Conservation (phyloP, 164 flowering plant species). For the Vitis riparia region DNA sequence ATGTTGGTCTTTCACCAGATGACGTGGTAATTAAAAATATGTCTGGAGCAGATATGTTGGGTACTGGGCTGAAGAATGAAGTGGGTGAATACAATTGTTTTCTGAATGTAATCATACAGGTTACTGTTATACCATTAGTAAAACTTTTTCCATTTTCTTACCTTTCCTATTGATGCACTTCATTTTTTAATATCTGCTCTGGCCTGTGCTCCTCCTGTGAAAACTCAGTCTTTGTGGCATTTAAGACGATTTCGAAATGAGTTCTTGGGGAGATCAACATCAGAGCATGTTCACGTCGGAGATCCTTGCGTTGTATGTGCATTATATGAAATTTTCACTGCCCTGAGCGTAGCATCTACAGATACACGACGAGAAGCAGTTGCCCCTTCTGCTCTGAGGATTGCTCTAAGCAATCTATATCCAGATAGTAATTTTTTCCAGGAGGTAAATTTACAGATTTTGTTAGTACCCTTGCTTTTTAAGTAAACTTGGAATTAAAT, state of each 20-base stretch:
- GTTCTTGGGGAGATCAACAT: slow-evolving; percentile 63
- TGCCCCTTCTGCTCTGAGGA: slow-evolving; percentile 82
- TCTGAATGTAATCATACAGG: slow-evolving; percentile 98
- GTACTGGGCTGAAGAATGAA: slow-evolving; percentile 85
- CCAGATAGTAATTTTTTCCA: slow-evolving; percentile 94
- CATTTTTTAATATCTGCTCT: background rate
- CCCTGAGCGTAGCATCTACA: slow-evolving; percentile 58
- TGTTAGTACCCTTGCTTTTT: background rate
- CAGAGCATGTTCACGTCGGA: slow-evolving; percentile 83
- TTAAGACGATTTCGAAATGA: slow-evolving; percentile 75
- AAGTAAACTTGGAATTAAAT: no score
- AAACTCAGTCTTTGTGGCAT: slow-evolving; percentile 89
- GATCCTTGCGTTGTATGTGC: slow-evolving; percentile 97
- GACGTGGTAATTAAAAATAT: slow-evolving; percentile 22
- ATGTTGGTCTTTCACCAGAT: slow-evolving; percentile 21
- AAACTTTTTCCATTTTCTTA: background rate
- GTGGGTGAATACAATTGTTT: slow-evolving; percentile 98
- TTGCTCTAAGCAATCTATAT: slow-evolving; percentile 90
- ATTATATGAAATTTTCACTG: slow-evolving; percentile 72
- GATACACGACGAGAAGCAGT: slow-evolving; percentile 67
- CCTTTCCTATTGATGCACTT: background rate
- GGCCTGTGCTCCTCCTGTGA: slow-evolving; percentile 19
- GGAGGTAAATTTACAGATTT: slow-evolving; percentile 50
- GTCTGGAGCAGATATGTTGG: slow-evolving; percentile 43
- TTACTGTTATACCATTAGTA: slow-evolving; percentile 13